Base-by-base conservation (phyloP, 2,329 filamentous ascomycete genomes). In the Westerdykella ornata region DNA sequence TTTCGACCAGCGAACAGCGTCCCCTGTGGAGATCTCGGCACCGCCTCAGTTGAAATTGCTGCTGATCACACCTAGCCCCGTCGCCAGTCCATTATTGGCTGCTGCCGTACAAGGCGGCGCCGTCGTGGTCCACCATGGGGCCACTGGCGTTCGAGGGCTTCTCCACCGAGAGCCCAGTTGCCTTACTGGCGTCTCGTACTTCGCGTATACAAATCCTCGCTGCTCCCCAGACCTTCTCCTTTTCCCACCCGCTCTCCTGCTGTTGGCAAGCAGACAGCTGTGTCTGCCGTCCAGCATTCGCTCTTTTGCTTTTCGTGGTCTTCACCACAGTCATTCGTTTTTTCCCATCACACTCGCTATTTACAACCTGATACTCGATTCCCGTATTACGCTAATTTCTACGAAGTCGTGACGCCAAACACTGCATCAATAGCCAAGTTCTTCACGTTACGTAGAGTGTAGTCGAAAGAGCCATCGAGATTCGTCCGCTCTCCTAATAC, bases 281-380 rank as follows among this genome's bases (percentile, higher is more conserved):
- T 56, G 53, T 57, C 55, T 49, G 22, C 8, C 8, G 22, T 26
- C 42, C 52, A 55, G 52, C 49, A 45, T 35, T 44, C 43, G 39
- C 28, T 48, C 45, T 36, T 43, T 52, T 47, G 14, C 35, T 44
- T 42, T 16, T 49, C 44, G 47, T 55, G 49, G 35, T 38, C 37
- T 38, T 45, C 42, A 45, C 32, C 44, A 51, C 49, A 46, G 54
- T 56, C 55, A 56, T 53, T 60, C 55, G 53, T 59, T 57, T 41
- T 31, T 43, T 39, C 12, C 7, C 3, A 4, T 11, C 22, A 9
- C 22, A 26, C 22, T 26, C 22, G 22, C 22, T 26, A 26, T 11
- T n/a, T 4, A 26, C 22, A 37, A 26, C 17, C 17, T 34, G 35
- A 32, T 33, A 29, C 35, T 18, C 38, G 11, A n/a, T 26, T 28